Percentiles rank a stretch among this genome's conserved stretches.
phyloP scores from a whole-genome alignment of 768 basidiomycete genomes.

The Lentinula lateritia region DNA sequence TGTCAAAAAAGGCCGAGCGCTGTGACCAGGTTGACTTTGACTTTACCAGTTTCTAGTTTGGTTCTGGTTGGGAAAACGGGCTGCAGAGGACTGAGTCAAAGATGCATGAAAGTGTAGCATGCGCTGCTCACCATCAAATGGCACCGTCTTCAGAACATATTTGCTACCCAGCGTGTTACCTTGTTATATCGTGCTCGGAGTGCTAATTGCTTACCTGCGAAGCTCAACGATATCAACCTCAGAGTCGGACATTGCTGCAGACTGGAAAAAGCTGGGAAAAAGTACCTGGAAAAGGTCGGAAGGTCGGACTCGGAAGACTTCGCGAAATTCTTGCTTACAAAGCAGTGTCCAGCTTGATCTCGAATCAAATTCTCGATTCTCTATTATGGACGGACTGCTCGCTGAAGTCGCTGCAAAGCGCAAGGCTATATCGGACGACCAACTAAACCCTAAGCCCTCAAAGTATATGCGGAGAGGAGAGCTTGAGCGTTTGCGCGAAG shows the following conservation, averaged over 20 bases:
- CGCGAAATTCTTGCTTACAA: constrained; percentile 27
- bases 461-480: constrained; percentile 94
- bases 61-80: constrained; percentile 87
- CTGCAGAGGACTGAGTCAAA: constrained; percentile 30
- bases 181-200: not conserved
- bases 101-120: not conserved
- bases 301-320: constrained; percentile 25
- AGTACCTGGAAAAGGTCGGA: constrained; percentile 24
- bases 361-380: constrained; percentile 12
- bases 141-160: constrained; percentile 89
- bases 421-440: constrained; percentile 56
- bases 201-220: constrained; percentile 39
- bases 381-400: constrained; percentile 81
- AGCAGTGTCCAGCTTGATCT: constrained; percentile 20
- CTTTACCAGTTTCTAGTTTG: constrained; percentile 94
- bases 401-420: constrained; percentile 87
- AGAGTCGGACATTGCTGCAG: constrained; percentile 48
- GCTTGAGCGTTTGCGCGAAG: constrained; percentile 66
- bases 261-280: constrained; percentile 18
- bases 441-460: constrained; percentile 36
- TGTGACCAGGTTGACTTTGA: constrained; percentile 12
- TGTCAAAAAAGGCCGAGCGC: not conserved
- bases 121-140: constrained; percentile 74
- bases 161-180: constrained; percentile 43
- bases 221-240: constrained; percentile 32